phyloP scores from a whole-genome alignment of 148 eudicot genomes.

The Chenopodium quinoa region DNA sequence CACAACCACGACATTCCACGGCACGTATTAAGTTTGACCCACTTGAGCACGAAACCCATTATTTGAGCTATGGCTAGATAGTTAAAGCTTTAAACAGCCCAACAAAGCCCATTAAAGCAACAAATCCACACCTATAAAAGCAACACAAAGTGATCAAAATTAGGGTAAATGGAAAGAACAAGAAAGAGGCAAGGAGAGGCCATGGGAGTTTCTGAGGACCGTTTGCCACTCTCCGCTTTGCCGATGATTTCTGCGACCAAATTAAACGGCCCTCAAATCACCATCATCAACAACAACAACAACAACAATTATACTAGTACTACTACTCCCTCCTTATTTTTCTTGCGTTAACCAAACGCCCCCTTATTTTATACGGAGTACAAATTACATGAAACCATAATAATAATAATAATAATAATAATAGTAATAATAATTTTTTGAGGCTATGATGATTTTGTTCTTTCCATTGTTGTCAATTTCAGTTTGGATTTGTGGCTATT shows the following conservation, averaged over 20 bases:
- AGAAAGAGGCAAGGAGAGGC: constrained; percentile 11
- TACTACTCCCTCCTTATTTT: too few relatives aligned
- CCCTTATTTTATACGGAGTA: neutral
- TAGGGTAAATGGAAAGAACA: neutral
- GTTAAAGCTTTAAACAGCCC: too few relatives aligned
- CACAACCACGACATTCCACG: too few relatives aligned
- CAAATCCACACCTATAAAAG: neutral
- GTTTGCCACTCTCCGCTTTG: constrained; percentile 10
- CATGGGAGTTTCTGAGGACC: constrained; percentile 12
- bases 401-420: neutral
- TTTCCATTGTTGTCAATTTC: neutral
- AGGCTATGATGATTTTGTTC: constrained; percentile 1
- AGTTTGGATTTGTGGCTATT: neutral
- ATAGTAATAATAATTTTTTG: neutral
- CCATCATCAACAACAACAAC: neutral
- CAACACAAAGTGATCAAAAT: neutral
- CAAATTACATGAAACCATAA: neutral
- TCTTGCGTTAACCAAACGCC: neutral
- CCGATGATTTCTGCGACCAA: constrained; percentile 8
- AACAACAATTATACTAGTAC: too few relatives aligned
- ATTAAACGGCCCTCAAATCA: constrained; percentile 7
- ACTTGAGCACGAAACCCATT: too few relatives aligned
- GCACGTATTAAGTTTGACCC: too few relatives aligned
- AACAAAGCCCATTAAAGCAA: neutral
- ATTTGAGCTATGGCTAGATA: too few relatives aligned